Conservation (phyloP, 2,329 filamentous ascomycete species). For the Alternaria brassicicola region DNA sequence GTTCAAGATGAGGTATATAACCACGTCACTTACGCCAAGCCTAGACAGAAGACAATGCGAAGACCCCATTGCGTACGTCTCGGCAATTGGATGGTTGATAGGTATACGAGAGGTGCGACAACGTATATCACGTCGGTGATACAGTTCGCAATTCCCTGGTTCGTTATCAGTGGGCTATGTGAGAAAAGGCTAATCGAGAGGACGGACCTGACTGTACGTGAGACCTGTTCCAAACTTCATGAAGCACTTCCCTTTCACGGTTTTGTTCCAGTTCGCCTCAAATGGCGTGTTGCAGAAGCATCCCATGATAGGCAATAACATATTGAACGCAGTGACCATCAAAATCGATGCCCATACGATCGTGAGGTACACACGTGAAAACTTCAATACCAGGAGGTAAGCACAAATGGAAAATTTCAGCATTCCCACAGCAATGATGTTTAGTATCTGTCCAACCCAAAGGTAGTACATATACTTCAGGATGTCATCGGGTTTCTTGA, state of each 20-base stretch:
- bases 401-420: constrained; percentile 39
- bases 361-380: constrained; percentile 27
- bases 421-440: constrained; percentile 31
- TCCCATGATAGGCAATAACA: constrained; percentile 26
- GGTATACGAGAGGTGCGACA: constrained; percentile 35
- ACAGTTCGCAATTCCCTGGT: constrained; percentile 32
- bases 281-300: constrained; percentile 32
- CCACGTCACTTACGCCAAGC: constrained; percentile 26
- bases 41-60: constrained; percentile 34
- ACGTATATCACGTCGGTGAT: constrained; percentile 38
- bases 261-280: constrained; percentile 37
- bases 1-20: background rate
- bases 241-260: constrained; percentile 29
- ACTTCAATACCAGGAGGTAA: constrained; percentile 34
- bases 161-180: background rate
- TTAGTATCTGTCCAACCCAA: constrained; percentile 31
- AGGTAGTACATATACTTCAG: constrained; percentile 29
- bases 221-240: constrained; percentile 18
- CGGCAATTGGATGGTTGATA: constrained; percentile 32
- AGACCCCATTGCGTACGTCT: constrained; percentile 35
- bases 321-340: constrained; percentile 34
- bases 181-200: background rate
- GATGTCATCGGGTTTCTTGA: constrained; percentile 23
- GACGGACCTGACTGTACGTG: constrained; percentile 21
- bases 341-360: constrained; percentile 33